Evolutionary conservation across 1,284 basidiomycete genomes (phyloP), one percentile per base, ranked within the genome.

Genomic region (Rhodotorula glutinis): DNA sequence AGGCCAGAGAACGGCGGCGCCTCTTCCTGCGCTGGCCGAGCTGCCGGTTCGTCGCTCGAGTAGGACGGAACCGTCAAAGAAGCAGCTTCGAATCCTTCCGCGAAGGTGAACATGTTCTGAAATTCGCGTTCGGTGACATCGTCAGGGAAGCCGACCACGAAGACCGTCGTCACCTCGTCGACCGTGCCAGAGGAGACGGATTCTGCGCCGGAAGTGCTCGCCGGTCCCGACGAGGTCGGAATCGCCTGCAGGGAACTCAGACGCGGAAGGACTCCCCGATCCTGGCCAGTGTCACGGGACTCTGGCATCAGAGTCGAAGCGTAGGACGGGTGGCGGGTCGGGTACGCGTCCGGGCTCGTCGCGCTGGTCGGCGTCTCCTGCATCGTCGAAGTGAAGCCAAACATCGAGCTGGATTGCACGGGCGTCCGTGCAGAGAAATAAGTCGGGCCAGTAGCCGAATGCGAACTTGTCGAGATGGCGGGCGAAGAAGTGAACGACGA

Each of bases 51-150:
- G 40, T 29, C 33, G 41, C 27, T 30, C 53, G 58, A 33, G 21
- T 56, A 23, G 79, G 90, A 89, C 2, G 95, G 95, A 67, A 96
- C 92, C 83, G 98, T 98, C 75, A 98, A 84, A 10, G 94, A 97
- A 1, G 95, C 94, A 23, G 95, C 96, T 78, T 98, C 95, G 76
- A 98, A 98, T 17, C 93, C 96, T 1, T 85, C 82, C 3, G 91
- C 92, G 77, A 98, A 98, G 5, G 93, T 91, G 79, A 98, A 98
- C 89, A 98, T 96, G 79, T 98, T 98, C 80, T 95, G 92, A 79
- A 98, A 98, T 81, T 98, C 95, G 29, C 95, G 91, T 57, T 70
- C 68, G 17, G 53, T 88, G 90, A 98, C 98, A 77, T 98, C 95
- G 72, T 98, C 96, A 4, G 95, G 95, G 79, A 98, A 98, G 1